Conservation (phyloP, 148 eudicot genomes). For the Fagopyrum tataricum region DNA sequence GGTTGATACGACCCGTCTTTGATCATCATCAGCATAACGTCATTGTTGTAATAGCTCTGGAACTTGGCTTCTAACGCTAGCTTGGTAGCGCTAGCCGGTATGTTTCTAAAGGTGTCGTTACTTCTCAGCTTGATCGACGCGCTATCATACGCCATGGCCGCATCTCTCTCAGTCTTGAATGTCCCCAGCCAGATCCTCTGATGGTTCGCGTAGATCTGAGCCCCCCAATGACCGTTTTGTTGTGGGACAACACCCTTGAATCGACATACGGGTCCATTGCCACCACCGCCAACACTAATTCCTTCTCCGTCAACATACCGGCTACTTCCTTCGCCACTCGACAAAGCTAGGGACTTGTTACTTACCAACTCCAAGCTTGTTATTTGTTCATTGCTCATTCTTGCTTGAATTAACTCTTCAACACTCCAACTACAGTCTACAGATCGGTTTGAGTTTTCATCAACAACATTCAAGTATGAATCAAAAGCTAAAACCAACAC, state of each 20-base stretch:
- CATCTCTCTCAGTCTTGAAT: constrained; percentile 36
- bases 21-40: constrained; percentile 33
- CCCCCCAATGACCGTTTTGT: constrained; percentile 48
- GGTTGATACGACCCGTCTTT: constrained; percentile 39
- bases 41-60: constrained; percentile 20
- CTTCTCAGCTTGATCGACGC: constrained; percentile 30
- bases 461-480: no score
- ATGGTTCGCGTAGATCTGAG: constrained; percentile 41
- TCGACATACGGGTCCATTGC: neutral
- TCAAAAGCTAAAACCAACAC: no score
- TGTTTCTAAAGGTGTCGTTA: constrained; percentile 24
- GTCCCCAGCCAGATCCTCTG: constrained; percentile 48
- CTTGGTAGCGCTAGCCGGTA: neutral
- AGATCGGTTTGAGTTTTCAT: no score
- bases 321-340: no score
- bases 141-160: constrained; percentile 46
- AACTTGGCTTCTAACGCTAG: constrained; percentile 23
- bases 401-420: no score
- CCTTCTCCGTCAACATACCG: no score
- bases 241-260: constrained; percentile 21
- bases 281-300: no score
- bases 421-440: no score
- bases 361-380: no score
- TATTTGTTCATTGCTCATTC: no score
- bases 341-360: no score